These are phyloP conservation scores for Austropuccinia psidii DNA, from an alignment of 1,284 basidiomycete genomes.

Conservation along the genomic window DNA sequence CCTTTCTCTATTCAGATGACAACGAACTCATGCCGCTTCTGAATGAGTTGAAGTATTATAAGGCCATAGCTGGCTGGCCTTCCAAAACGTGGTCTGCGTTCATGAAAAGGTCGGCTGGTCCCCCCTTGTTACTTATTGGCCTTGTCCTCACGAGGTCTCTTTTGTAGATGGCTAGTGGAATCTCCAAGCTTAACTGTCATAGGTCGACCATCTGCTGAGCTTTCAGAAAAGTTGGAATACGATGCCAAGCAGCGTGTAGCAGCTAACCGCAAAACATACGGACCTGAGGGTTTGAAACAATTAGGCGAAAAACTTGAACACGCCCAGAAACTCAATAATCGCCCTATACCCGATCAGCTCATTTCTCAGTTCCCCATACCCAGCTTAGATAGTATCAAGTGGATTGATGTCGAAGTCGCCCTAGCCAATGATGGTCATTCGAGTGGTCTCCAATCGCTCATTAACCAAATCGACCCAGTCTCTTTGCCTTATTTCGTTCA, in stretches of 20 bases:
- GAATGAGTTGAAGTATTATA: conserved; percentile 44
- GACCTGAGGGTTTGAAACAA: conserved; percentile 68
- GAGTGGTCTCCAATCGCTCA: conserved; percentile 55
- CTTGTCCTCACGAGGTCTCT: background rate
- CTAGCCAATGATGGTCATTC: conserved; percentile 39
- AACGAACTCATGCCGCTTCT: background rate
- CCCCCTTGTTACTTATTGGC: too few species aligned
- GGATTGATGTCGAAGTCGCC: conserved; percentile 80
- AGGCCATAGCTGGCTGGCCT: conserved; percentile 55
- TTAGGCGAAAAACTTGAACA: conserved; percentile 64
- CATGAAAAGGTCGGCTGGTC: conserved; percentile 65
- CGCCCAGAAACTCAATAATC: conserved; percentile 80
- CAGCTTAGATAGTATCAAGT: conserved; percentile 77
- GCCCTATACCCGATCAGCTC: conserved; percentile 68
- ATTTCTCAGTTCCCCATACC: conserved; percentile 78
- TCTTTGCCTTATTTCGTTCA: conserved; percentile 79
- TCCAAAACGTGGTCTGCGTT: conserved; percentile 69
- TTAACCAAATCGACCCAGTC: conserved; percentile 60
- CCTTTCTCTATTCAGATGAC: conserved; percentile 44
- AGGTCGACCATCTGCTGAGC: conserved; percentile 75
- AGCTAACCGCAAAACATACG: conserved; percentile 63
- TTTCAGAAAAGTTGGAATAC: conserved; percentile 71
- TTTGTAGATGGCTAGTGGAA: conserved; percentile 65
- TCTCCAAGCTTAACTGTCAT: conserved; percentile 63
- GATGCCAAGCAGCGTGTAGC: conserved; percentile 72